A percentile compares a stretch with the other conserved stretches of the same genome.
Evolutionary conservation across 331 rosid genomes (phyloP).

Genomic region (Erythrophleum ivorense): DNA sequence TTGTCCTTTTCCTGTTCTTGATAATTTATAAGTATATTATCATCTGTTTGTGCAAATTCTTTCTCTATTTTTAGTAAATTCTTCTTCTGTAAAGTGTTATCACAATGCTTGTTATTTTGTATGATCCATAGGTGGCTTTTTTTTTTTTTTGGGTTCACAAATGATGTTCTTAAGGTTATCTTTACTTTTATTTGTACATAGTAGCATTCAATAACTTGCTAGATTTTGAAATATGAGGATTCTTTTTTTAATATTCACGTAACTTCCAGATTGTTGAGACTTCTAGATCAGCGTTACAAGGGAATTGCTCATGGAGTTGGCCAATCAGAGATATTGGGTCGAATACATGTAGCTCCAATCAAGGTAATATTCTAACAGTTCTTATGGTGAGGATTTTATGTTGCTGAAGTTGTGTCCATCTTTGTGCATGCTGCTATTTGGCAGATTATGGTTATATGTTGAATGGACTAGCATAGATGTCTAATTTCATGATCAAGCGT

Average conservation of each 20-base stretch:
- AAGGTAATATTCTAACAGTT: conserved; percentile 61
- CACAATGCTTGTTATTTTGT: conserved; percentile 5
- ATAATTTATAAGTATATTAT: not conserved
- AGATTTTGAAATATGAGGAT: conserved; percentile 31
- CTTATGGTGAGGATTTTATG: conserved; percentile 13
- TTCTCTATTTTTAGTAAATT: not conserved
- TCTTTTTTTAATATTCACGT: conserved; percentile 34
- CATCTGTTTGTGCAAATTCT: not conserved
- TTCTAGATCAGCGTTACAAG: conserved; percentile 88
- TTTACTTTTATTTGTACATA: conserved; percentile 11
- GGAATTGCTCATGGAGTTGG: conserved; percentile 99
- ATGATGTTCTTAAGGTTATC: not conserved
- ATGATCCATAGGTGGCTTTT: not conserved
- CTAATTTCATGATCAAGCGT: not conserved
- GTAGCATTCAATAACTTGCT: not conserved
- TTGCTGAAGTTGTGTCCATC: conserved; percentile 14
- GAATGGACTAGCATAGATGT: conserved; percentile 14
- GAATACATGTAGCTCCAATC: conserved; percentile 96
- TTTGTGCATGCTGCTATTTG: not conserved
- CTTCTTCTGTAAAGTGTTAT: conserved; percentile 10
- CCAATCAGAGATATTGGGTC: conserved; percentile 94
- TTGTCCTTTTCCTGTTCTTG: not conserved
- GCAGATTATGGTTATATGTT: not conserved
- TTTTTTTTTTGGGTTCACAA: not conserved
- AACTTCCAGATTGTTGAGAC: conserved; percentile 84